A percentile compares a stretch with the other conserved stretches of the same genome.
These are phyloP conservation scores for Lactarius tabidus DNA, from an alignment of 768 basidiomycete genomes.

Conservation along the genomic window DNA sequence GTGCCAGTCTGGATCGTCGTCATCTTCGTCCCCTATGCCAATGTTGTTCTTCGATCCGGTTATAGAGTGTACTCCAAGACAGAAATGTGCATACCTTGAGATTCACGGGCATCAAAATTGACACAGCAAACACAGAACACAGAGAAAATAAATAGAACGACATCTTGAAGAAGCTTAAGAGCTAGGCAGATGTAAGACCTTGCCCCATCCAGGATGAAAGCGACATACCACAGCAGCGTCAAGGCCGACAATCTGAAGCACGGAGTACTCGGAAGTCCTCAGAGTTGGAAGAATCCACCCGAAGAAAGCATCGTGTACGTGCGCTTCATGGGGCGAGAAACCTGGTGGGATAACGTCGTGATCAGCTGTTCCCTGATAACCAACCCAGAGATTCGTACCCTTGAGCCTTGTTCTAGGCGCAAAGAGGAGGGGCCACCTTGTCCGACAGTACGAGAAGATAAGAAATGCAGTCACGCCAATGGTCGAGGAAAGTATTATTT, in stretches of 20 bases:
- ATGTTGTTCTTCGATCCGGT: slow-evolving; percentile 76
- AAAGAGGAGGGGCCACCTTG: slow-evolving; percentile 85
- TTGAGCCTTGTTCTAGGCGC: slow-evolving; percentile 93
- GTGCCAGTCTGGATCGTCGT: slow-evolving; percentile 32
- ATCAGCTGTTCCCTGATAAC: background rate
- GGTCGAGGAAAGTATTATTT: slow-evolving; percentile 68
- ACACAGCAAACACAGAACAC: slow-evolving; percentile 75
- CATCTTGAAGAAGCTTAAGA: slow-evolving; percentile 94
- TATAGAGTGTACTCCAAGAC: background rate
- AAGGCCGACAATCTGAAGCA: slow-evolving; percentile 93
- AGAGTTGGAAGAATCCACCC: slow-evolving; percentile 97
- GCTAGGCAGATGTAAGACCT: slow-evolving; percentile 40
- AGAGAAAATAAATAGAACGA: slow-evolving; percentile 87
- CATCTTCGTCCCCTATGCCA: slow-evolving; percentile 54
- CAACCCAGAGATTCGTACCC: slow-evolving; percentile 46
- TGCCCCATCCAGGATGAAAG: background rate
- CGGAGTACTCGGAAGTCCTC: slow-evolving; percentile 83
- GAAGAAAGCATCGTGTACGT: slow-evolving; percentile 82
- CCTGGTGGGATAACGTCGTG: slow-evolving; percentile 42
- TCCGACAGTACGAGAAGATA: slow-evolving; percentile 84
- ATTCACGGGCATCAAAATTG: slow-evolving; percentile 94
- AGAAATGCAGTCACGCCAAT: slow-evolving; percentile 82
- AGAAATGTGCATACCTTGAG: slow-evolving; percentile 59
- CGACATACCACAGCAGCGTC: slow-evolving; percentile 89
- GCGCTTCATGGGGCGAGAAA: slow-evolving; percentile 92